Percentiles rank a stretch among this genome's conserved stretches.
Conservation (phyloP, 768 basidiomycete genomes). For the Lactarius trivialis region DNA sequence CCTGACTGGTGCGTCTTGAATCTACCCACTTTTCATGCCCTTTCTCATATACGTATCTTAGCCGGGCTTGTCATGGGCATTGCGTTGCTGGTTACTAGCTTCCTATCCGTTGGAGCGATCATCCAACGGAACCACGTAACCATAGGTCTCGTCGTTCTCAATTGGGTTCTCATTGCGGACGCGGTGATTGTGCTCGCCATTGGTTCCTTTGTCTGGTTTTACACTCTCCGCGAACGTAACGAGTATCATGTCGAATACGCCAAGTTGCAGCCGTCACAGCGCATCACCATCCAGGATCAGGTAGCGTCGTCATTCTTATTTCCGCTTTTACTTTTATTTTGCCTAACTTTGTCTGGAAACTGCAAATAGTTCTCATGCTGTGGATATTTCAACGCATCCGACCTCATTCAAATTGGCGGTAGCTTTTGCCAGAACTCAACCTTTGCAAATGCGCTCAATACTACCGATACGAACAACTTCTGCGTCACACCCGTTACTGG, state of each 20-base stretch:
- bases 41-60: slow-evolving; percentile 27
- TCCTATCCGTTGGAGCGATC: slow-evolving; percentile 65
- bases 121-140: slow-evolving; percentile 64
- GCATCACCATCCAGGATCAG: slow-evolving; percentile 63
- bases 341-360: not conserved
- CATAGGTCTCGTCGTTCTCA: slow-evolving; percentile 65
- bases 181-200: slow-evolving; percentile 52
- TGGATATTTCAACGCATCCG: slow-evolving; percentile 62
- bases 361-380: slow-evolving; percentile 65
- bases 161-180: slow-evolving; percentile 66
- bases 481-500: slow-evolving; percentile 67
- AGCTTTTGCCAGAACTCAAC: slow-evolving; percentile 45
- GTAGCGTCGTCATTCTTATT: slow-evolving; percentile 35
- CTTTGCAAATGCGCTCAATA: slow-evolving; percentile 27
- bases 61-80: slow-evolving; percentile 69
- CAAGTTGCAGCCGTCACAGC: slow-evolving; percentile 37
- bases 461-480: slow-evolving; percentile 42
- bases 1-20: slow-evolving; percentile 46
- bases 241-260: slow-evolving; percentile 60
- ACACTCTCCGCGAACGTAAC: slow-evolving; percentile 61
- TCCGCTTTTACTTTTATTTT: not conserved
- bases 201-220: slow-evolving; percentile 78
- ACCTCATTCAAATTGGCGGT: slow-evolving; percentile 52
- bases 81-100: slow-evolving; percentile 56
- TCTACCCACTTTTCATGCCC: not conserved